Evolutionary conservation across 1,139 yeast species (phyloP).

Genomic region (Pneumocystis jirovecii): DNA sequence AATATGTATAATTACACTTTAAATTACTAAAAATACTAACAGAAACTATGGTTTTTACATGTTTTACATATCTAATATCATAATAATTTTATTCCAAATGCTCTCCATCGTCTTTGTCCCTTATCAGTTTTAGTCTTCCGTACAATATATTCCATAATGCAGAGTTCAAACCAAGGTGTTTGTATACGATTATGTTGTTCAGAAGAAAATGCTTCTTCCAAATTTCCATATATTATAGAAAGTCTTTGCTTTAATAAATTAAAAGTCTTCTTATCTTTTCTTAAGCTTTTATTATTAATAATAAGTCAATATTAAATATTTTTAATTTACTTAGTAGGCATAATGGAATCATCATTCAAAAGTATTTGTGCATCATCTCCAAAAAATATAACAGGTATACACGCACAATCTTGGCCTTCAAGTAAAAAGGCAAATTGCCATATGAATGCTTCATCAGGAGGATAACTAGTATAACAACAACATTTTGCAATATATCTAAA

Average conservation of each 20-base stretch:
- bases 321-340: not conserved
- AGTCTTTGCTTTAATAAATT: slow-evolving; percentile 3
- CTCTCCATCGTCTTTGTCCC: not conserved
- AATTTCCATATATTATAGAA: slow-evolving; percentile 9
- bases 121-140: not conserved
- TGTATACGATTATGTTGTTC: not conserved
- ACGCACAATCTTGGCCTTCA: slow-evolving; percentile 10
- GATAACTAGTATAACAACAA: not conserved
- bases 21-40: too few species aligned
- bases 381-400: slow-evolving; percentile 8
- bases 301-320: slow-evolving; percentile 3
- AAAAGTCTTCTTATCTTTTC: slow-evolving; percentile 4
- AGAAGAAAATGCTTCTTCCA: slow-evolving; percentile 7
- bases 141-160: slow-evolving; percentile 1
- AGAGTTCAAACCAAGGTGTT: not conserved
- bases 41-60: not conserved
- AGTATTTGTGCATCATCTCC: slow-evolving; percentile 9
- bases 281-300: not conserved
- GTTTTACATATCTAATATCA: not conserved
- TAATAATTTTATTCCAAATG: not conserved
- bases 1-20: too few species aligned
- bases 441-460: slow-evolving; percentile 5
- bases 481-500: slow-evolving; percentile 2
- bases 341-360: slow-evolving; percentile 4
- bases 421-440: slow-evolving; percentile 6